Evolutionary conservation across 2,329 filamentous ascomycete species (phyloP).

Genomic region (Knoxdaviesia capensis): DNA sequence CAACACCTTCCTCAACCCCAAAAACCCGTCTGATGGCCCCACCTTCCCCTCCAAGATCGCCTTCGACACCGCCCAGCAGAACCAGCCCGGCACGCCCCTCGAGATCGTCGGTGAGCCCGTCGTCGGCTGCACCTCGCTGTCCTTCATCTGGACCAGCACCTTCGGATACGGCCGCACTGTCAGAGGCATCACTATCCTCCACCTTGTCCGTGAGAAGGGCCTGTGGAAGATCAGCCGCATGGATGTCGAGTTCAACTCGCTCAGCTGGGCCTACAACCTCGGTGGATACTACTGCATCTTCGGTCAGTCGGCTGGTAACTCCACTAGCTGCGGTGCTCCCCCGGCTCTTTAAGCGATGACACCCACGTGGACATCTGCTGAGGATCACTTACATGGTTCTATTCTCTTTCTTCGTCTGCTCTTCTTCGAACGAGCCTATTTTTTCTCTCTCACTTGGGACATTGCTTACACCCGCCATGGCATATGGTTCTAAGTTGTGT

Average conservation of each 20-base stretch:
- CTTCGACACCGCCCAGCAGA: slow-evolving; percentile 4
- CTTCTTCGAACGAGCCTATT: no score
- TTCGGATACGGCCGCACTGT: slow-evolving; percentile 4
- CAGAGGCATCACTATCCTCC: slow-evolving; percentile 6
- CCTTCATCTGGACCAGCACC: slow-evolving; percentile 5
- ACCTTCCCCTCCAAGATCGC: slow-evolving; percentile 5
- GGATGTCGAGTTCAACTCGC: slow-evolving; percentile 7
- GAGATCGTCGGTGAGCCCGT: slow-evolving; percentile 2
- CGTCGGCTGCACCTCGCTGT: slow-evolving; percentile 4
- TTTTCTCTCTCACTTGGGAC: no score
- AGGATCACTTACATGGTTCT: no score
- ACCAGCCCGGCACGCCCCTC: slow-evolving; percentile 2
- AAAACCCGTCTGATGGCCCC: slow-evolving; percentile 2
- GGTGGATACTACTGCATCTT: slow-evolving; percentile 6
- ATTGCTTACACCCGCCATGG: no score
- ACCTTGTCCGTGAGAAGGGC: slow-evolving; percentile 5
- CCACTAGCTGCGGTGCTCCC: slow-evolving; percentile 3
- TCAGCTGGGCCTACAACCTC: slow-evolving; percentile 5
- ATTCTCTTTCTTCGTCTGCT: no score
- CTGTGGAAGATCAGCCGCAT: slow-evolving; percentile 5
- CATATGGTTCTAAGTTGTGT: no score
- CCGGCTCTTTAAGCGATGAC: background rate
- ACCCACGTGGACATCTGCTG: no score
- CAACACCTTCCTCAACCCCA: slow-evolving; percentile 6
- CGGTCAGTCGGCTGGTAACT: slow-evolving; percentile 3